Percentiles rank a stretch among this genome's conserved stretches.
phyloP scores from a whole-genome alignment of 768 basidiomycete genomes.

The Russula foetens region DNA sequence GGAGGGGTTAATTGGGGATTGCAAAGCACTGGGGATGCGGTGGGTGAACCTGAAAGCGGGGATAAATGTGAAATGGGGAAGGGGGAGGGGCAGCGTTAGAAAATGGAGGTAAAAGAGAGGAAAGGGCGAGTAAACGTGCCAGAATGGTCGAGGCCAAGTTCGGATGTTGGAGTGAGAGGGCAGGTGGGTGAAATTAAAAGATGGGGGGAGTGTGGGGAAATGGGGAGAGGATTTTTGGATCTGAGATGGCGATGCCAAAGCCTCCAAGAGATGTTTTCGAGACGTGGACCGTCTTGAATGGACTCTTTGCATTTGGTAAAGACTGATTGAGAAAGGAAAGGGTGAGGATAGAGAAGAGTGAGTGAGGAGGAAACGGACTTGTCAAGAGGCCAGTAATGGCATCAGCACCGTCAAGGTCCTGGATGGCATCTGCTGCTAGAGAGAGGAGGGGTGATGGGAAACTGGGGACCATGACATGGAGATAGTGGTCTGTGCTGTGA shows the following conservation, averaged over 20 bases:
- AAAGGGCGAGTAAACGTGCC: neutral
- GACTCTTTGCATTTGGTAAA: slow-evolving; percentile 80
- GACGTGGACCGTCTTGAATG: slow-evolving; percentile 67
- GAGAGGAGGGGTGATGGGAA: slow-evolving; percentile 62
- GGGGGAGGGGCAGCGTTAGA: neutral
- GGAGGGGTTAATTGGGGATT: neutral
- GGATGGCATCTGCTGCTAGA: slow-evolving; percentile 56
- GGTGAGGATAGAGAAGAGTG: neutral
- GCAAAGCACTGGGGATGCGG: neutral
- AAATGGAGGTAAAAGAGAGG: no score
- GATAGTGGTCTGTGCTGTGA: no score
- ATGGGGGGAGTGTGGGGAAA: slow-evolving; percentile 24
- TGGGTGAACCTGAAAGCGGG: neutral
- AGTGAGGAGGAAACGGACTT: slow-evolving; percentile 35
- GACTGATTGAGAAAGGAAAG: slow-evolving; percentile 35
- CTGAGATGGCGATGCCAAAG: slow-evolving; percentile 67
- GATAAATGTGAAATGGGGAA: neutral
- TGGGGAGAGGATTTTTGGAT: slow-evolving; percentile 20
- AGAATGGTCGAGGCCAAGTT: neutral
- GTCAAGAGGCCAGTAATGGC: slow-evolving; percentile 63
- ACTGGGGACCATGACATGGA: slow-evolving; percentile 36
- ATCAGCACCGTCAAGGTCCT: slow-evolving; percentile 59
- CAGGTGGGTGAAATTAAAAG: neutral
- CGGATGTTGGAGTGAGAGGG: slow-evolving; percentile 18
- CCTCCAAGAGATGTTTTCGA: slow-evolving; percentile 87